phyloP scores from a whole-genome alignment of 768 basidiomycete genomes.

The Leccinellum albellum region DNA sequence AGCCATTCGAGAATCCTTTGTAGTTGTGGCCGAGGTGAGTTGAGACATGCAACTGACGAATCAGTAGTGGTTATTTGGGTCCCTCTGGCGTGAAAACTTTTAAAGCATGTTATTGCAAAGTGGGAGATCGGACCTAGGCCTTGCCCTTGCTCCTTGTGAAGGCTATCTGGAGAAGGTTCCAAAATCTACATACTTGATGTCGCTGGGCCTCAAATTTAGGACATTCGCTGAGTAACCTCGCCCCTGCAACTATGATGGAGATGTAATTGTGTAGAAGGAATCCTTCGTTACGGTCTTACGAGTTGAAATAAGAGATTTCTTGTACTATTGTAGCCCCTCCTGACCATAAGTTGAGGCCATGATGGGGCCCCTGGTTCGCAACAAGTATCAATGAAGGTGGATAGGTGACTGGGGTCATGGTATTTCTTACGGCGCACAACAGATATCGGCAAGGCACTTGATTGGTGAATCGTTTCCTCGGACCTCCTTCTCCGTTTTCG shows the following conservation, averaged over 20 bases:
- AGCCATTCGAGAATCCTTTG: background rate
- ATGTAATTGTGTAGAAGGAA: background rate
- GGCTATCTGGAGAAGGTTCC: no score
- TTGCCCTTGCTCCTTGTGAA: no score
- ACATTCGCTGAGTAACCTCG: background rate
- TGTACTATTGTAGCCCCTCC: background rate
- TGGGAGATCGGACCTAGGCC: background rate
- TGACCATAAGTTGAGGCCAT: background rate
- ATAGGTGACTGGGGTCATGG: background rate
- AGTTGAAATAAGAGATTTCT: background rate
- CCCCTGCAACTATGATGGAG: no score
- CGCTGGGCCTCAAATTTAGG: background rate
- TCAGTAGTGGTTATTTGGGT: no score
- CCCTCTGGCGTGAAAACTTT: background rate
- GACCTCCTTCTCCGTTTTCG: background rate
- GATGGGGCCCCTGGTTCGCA: background rate
- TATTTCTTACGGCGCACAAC: background rate
- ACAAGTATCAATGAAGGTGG: background rate
- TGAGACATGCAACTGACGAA: background rate
- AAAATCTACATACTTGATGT: no score
- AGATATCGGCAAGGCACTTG: background rate
- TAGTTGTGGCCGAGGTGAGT: background rate
- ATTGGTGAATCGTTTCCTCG: background rate
- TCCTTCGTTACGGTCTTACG: background rate
- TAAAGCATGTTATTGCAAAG: background rate